Evolutionary conservation across 441 rosid species (phyloP).

Genomic region (Bruguiera hainesii): DNA sequence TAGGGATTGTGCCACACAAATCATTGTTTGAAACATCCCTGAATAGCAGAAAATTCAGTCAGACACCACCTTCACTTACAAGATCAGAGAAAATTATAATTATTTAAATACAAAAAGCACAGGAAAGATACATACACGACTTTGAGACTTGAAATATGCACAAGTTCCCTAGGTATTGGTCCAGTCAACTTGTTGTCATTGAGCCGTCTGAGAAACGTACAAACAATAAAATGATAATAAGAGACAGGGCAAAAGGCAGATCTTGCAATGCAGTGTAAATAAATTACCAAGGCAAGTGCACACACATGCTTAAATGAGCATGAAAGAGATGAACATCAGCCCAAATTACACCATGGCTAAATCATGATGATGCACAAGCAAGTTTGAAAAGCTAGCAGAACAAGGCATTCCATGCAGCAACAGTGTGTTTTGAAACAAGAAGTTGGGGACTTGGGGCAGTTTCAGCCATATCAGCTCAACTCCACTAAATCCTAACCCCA

Average conservation of each 20-base stretch:
- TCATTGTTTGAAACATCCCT: conserved; percentile 88
- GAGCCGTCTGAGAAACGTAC: conserved; percentile 63
- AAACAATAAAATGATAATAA: conserved; percentile 9
- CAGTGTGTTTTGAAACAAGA: not conserved
- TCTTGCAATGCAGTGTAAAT: not conserved
- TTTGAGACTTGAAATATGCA: conserved; percentile 70
- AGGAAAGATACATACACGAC: conserved; percentile 66
- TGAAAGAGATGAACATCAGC: not conserved
- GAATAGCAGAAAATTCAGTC: conserved; percentile 14
- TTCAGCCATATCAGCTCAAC: too few relatives aligned
- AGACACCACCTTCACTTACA: not conserved
- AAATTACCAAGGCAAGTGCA: conserved; percentile 9
- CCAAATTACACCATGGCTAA: not conserved
- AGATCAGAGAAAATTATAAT: not conserved
- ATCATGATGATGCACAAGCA: not conserved
- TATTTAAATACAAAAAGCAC: not conserved
- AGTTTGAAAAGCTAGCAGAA: not conserved
- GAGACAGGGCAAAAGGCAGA: not conserved
- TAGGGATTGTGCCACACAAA: conserved; percentile 94
- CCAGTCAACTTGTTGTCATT: conserved; percentile 79
- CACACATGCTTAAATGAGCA: not conserved
- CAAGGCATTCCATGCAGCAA: not conserved
- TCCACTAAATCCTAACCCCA: too few relatives aligned
- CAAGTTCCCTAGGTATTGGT: conserved; percentile 76
- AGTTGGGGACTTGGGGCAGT: not conserved